phyloP scores from a whole-genome alignment of 805 yeast species.

The Candida wancherniae region DNA sequence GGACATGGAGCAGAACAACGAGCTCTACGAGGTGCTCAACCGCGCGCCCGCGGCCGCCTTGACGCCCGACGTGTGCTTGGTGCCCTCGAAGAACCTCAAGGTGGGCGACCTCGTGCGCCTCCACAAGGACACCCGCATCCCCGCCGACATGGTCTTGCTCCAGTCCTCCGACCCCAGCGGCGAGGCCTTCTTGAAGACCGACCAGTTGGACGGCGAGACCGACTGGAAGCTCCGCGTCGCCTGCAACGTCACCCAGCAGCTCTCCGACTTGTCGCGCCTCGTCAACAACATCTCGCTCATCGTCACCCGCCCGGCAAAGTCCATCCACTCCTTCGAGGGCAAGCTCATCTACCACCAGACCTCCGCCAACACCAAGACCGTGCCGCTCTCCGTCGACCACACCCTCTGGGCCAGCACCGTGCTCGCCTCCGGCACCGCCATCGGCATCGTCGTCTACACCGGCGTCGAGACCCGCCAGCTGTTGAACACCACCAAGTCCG shows the following conservation, averaged over 20 bases:
- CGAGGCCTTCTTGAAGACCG: slow-evolving; percentile 92
- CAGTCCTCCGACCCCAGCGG: slow-evolving; percentile 68
- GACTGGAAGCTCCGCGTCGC: slow-evolving; percentile 96
- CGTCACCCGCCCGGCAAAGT: slow-evolving; percentile 81
- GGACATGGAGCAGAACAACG: slow-evolving; percentile 84
- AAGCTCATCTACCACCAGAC: slow-evolving; percentile 50
- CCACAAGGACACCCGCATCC: slow-evolving; percentile 80
- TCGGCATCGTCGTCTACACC: slow-evolving; percentile 85
- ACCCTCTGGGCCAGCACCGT: slow-evolving; percentile 99
- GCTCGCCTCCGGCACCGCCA: slow-evolving; percentile 85
- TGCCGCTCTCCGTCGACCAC: slow-evolving; percentile 78
- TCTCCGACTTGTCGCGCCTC: slow-evolving; percentile 45
- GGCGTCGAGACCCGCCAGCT: slow-evolving; percentile 94
- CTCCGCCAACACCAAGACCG: slow-evolving; percentile 38
- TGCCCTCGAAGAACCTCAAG: slow-evolving; percentile 54
- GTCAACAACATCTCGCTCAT: slow-evolving; percentile 47
- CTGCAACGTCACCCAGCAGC: slow-evolving; percentile 60
- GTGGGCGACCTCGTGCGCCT: slow-evolving; percentile 84
- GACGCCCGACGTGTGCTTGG: slow-evolving; percentile 23
- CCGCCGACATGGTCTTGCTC: slow-evolving; percentile 85
- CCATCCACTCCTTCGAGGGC: slow-evolving; percentile 79
- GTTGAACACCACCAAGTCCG: slow-evolving; percentile 82
- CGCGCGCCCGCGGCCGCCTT: slow-evolving; percentile 14
- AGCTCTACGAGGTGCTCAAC: slow-evolving; percentile 65
- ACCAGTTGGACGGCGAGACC: slow-evolving; percentile 97